Conservation (phyloP, 169 alveolate species). For the Eimeria acervulina region DNA sequence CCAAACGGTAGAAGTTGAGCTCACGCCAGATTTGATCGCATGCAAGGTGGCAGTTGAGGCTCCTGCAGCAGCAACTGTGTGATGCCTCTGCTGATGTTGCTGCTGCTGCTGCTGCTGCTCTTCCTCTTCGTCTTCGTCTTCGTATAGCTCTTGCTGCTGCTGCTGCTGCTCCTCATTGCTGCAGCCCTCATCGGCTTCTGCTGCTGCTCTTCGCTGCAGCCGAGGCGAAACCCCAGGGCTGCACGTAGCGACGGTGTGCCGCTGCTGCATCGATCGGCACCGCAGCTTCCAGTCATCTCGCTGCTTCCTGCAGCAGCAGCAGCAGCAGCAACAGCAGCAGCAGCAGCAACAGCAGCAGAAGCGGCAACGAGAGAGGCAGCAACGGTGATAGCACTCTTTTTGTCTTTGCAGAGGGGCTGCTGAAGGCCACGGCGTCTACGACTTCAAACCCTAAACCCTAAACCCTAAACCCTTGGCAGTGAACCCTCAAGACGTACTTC, state of each 20-base stretch:
- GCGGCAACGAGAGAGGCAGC: background rate
- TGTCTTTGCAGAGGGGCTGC: background rate
- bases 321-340: constrained; percentile 34
- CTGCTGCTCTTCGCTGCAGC: background rate
- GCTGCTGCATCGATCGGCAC: background rate
- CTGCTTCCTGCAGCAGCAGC: background rate
- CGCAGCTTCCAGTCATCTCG: background rate
- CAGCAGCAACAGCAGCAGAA: background rate
- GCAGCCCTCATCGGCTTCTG: background rate
- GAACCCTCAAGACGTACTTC: background rate
- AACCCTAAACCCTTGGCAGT: background rate
- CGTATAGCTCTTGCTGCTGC: background rate
- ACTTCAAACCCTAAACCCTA: constrained; percentile 9
- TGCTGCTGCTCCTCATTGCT: constrained; percentile 12
- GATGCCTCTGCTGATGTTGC: constrained; percentile 21
- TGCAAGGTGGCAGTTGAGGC: background rate
- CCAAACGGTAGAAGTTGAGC: background rate
- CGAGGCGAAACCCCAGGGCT: background rate
- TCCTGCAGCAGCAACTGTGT: background rate
- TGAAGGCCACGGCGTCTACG: background rate
- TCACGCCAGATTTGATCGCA: background rate
- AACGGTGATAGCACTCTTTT: background rate
- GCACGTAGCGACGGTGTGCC: background rate
- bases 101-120: background rate
- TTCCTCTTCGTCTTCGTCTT: background rate